Evolutionary conservation across 164 flowering plant species (phyloP).

Genomic region (Vitis vinifera): DNA sequence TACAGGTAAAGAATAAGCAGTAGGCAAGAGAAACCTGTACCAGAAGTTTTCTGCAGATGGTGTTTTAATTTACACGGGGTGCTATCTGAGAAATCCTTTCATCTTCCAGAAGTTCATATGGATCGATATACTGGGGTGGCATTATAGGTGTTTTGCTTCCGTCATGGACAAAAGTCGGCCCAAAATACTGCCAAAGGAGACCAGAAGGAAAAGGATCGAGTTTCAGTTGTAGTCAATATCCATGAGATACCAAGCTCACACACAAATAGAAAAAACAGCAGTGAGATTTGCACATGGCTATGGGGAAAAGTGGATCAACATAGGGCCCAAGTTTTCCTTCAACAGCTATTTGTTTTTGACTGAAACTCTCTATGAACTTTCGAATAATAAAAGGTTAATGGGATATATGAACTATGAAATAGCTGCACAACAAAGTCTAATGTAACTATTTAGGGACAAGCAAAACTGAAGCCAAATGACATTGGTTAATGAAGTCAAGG

Average conservation of each 20-base stretch:
- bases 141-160: constrained; percentile 36
- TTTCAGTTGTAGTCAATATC: not conserved
- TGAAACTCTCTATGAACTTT: too few species aligned
- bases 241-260: not conserved
- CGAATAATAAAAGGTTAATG: too few species aligned
- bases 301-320: too few species aligned
- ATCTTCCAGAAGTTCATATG: constrained; percentile 79
- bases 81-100: constrained; percentile 64
- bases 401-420: too few species aligned
- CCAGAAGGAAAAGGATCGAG: not conserved
- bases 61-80: constrained; percentile 50
- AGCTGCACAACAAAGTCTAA: too few species aligned
- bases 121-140: constrained; percentile 75
- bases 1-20: constrained; percentile 16
- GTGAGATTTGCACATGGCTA: not conserved
- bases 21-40: constrained; percentile 2
- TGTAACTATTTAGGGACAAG: too few species aligned
- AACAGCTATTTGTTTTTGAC: too few species aligned
- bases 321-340: too few species aligned
- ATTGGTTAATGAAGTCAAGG: too few species aligned
- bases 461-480: too few species aligned
- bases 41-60: not conserved
- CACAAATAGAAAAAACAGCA: not conserved
- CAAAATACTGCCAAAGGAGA: constrained; percentile 62
- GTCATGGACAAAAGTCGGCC: constrained; percentile 74